Conservation (phyloP, 352 stramenopile genomes). For the Globisporangium ultimum region DNA sequence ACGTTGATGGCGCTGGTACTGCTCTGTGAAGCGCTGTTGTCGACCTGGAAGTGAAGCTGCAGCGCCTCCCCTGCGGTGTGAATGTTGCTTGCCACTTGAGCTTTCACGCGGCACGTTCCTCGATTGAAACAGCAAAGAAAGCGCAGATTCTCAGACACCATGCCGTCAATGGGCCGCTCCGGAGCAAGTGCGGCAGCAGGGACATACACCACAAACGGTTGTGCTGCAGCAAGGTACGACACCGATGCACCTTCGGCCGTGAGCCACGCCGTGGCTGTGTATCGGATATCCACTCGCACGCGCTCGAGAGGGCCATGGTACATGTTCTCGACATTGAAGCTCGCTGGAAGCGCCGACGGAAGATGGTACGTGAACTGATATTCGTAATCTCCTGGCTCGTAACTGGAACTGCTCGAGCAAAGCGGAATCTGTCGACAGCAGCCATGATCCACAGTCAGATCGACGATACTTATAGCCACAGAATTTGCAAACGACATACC, state of each 20-base stretch:
- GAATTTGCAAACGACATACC: background rate
- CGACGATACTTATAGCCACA: background rate
- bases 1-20: slow-evolving; percentile 5
- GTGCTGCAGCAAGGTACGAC: slow-evolving; percentile 11
- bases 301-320: slow-evolving; percentile 13
- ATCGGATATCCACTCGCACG: slow-evolving; percentile 8
- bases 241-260: slow-evolving; percentile 9
- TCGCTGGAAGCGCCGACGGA: slow-evolving; percentile 4
- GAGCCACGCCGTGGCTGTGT: slow-evolving; percentile 16
- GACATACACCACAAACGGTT: slow-evolving; percentile 10
- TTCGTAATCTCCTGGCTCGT: slow-evolving; percentile 12
- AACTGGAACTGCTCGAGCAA: slow-evolving; percentile 3
- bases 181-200: background rate
- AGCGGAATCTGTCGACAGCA: slow-evolving; percentile 7
- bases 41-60: slow-evolving; percentile 11
- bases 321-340: slow-evolving; percentile 15
- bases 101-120: slow-evolving; percentile 6
- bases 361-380: slow-evolving; percentile 18
- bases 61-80: slow-evolving; percentile 6
- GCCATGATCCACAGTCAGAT: background rate
- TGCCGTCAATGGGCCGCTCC: slow-evolving; percentile 6
- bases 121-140: slow-evolving; percentile 12
- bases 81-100: slow-evolving; percentile 3
- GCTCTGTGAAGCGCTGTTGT: slow-evolving; percentile 6
- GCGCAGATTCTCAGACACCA: slow-evolving; percentile 7